phyloP scores from a whole-genome alignment of 1,284 basidiomycete species.

The Polyporus tsugae region DNA sequence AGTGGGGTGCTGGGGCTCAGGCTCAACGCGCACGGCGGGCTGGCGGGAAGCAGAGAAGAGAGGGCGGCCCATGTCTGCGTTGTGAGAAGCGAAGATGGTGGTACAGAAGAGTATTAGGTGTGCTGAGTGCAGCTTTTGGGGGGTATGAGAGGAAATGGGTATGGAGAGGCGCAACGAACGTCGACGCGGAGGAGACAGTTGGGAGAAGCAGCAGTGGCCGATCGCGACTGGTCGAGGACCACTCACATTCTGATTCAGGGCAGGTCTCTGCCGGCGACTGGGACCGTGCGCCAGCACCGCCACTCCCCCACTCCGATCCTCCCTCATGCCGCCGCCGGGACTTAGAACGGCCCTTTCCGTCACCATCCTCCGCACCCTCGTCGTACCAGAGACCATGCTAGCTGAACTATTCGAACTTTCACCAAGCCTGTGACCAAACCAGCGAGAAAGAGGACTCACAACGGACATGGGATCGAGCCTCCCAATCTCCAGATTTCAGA shows the following conservation, averaged over 20 bases:
- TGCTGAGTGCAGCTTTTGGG: constrained; percentile 41
- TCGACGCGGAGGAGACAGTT: constrained; percentile 21
- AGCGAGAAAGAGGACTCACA: neutral
- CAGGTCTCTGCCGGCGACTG: constrained; percentile 21
- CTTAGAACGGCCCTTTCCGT: constrained; percentile 24
- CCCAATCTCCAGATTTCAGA: neutral
- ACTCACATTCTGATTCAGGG: constrained; percentile 31
- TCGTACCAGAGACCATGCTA: neutral
- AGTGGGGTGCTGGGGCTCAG: constrained; percentile 49
- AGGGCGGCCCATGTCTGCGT: constrained; percentile 66
- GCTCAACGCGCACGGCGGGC: constrained; percentile 58
- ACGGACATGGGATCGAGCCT: neutral
- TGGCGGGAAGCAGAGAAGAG: constrained; percentile 63
- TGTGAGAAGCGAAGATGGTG: constrained; percentile 30
- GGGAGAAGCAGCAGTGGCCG: constrained; percentile 11
- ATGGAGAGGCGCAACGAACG: constrained; percentile 22
- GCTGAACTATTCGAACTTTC: neutral
- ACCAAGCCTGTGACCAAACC: neutral
- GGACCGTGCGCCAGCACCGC: constrained; percentile 27
- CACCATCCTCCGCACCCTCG: neutral
- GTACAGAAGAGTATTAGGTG: constrained; percentile 33
- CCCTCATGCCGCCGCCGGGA: too few species aligned
- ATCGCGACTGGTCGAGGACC: constrained; percentile 22
- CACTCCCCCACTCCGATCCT: constrained; percentile 13
- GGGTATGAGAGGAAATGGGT: constrained; percentile 34